These are phyloP conservation scores for Boeremia exigua DNA, from an alignment of 2,329 filamentous ascomycete genomes.

Conservation along the genomic window DNA sequence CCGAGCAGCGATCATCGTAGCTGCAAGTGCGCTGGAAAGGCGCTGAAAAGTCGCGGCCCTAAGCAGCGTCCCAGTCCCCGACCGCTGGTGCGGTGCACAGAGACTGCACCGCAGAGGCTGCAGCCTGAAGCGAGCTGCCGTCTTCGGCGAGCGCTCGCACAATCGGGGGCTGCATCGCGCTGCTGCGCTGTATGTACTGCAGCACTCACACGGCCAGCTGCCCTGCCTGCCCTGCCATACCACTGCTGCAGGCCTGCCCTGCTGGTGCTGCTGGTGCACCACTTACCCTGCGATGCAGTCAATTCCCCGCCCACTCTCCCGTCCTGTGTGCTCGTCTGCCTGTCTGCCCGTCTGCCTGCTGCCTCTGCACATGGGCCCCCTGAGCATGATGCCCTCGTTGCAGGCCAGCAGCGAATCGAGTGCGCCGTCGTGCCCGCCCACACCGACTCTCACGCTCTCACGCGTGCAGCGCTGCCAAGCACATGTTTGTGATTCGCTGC, in stretches of 20 bases:
- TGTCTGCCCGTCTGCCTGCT: too few species aligned
- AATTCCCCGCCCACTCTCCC: too few species aligned
- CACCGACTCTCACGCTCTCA: conserved; percentile 19
- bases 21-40: too few species aligned
- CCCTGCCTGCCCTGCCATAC: neutral
- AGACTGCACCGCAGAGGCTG: too few species aligned
- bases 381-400: conserved; percentile 8
- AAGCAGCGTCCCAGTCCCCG: conserved; percentile 5
- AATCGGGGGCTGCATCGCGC: too few species aligned
- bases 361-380: conserved; percentile 28
- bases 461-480: conserved; percentile 15
- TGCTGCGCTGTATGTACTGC: too few species aligned
- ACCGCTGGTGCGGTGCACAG: too few species aligned
- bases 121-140: too few species aligned
- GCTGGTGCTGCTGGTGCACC: neutral
- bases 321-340: conserved; percentile 28
- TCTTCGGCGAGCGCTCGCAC: too few species aligned
- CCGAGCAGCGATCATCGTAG: conserved; percentile 21
- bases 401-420: conserved; percentile 28
- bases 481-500: conserved; percentile 7
- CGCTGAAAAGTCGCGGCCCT: too few species aligned
- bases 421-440: conserved; percentile 8
- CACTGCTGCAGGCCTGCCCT: neutral
- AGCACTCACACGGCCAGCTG: conserved; percentile 6
- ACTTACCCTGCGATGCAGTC: too few species aligned